Base-by-base conservation (phyloP, 2,329 filamentous ascomycete species). In the Aspergillus sp. region DNA sequence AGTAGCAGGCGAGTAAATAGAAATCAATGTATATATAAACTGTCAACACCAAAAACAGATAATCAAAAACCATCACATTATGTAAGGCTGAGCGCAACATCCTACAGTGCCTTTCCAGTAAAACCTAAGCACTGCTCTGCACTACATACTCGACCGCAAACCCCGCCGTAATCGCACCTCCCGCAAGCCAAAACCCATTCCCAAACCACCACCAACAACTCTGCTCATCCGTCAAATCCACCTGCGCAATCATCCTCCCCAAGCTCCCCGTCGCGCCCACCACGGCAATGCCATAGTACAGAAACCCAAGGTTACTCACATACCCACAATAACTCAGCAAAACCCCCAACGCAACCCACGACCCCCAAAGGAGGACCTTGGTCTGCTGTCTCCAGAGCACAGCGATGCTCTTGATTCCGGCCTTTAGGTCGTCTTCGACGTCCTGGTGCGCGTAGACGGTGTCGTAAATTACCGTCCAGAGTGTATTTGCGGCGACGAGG, bases 391-490 rank as follows among this genome's bases (percentile, higher is more conserved):
- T 46, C 45, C 51, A 62, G 17, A 55, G 46, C 13, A 73, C 70
- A 2, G 73, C 73, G 65, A 76, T 68, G 46, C 68, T 70, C 67
- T 74, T 74, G 64, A 78, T 73, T 2, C 76, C 76, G 2, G 71
- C 71, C 50, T 75, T 73, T 31, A 74, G 46, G 58, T 79, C 77
- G 48, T 77, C 77, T 19, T 66, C 65, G 2, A 71, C 65, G 59
- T 79, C 77, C 46, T 77, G 74, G 23, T 72, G 69, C 3, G 76
- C 74, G 58, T 79, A 79, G 31, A 79, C 64, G 5, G 72, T 74
- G 53, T 79, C 76, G 54, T 75, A 75, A 23, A 76, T 73, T 22
- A 78, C 25, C 3, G 52, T 56, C 50, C 56, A 59, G 30, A 63
- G 45, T 3, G 46, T 45, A 1, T 28, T 19, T 0, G 52, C 58